Evolutionary conservation across 1,139 yeast genomes (phyloP).

Genomic region (Geotrichum cucujoidarum): DNA sequence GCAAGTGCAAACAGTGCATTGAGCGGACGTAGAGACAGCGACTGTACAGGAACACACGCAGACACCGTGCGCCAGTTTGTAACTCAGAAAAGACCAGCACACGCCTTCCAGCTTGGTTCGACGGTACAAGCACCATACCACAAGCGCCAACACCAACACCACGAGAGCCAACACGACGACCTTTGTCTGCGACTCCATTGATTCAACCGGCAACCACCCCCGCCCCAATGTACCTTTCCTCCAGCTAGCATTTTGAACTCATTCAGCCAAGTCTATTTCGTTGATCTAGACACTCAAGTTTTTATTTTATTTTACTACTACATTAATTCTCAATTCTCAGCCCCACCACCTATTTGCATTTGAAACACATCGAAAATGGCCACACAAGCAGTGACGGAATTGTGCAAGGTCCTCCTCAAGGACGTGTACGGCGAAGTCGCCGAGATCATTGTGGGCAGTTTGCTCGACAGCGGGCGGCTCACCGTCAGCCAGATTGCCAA

Average conservation of each 20-base stretch:
- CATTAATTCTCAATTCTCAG: neutral
- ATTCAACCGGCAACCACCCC: too few relatives aligned
- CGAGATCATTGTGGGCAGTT: constrained; percentile 33
- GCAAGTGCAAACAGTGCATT: too few relatives aligned
- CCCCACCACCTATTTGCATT: constrained; percentile 7
- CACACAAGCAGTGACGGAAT: constrained; percentile 35
- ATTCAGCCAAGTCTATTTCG: neutral
- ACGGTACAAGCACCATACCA: too few relatives aligned
- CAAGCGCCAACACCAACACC: too few relatives aligned
- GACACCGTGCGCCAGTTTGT: too few relatives aligned
- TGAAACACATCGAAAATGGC: constrained; percentile 31
- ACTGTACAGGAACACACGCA: too few relatives aligned
- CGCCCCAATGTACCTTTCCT: constrained; percentile 8
- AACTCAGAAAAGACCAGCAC: too few relatives aligned
- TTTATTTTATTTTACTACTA: neutral
- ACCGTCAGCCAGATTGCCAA: constrained; percentile 33
- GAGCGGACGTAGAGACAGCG: too few relatives aligned
- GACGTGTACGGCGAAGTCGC: constrained; percentile 40
- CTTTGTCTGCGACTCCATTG: too few relatives aligned
- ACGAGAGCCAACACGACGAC: too few relatives aligned
- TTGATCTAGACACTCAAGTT: too few relatives aligned
- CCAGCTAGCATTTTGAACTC: constrained; percentile 5
- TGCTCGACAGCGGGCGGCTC: constrained; percentile 37
- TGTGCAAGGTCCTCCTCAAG: constrained; percentile 33
- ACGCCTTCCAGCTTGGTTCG: too few relatives aligned